Conservation (phyloP, 306 rosid species). For the Fragaria nilgerrensis region DNA sequence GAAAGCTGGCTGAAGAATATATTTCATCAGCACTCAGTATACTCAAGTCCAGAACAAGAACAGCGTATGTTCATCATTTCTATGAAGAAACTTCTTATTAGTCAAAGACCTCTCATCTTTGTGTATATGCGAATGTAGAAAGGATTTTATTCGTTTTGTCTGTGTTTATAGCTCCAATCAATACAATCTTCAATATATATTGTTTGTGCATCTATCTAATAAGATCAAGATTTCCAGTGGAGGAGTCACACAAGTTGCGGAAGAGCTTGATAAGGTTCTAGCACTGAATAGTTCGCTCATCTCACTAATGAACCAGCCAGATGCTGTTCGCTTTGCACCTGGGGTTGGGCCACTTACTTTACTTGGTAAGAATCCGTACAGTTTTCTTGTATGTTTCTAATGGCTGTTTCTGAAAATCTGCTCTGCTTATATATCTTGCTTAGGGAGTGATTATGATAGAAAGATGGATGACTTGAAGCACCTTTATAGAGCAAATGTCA, state of each 20-base stretch:
- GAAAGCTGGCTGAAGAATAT: constrained; percentile 81
- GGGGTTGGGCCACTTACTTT: constrained; percentile 88
- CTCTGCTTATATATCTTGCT: constrained; percentile 32
- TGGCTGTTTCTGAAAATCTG: constrained; percentile 14
- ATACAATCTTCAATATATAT: background rate
- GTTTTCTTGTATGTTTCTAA: constrained; percentile 8
- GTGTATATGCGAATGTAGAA: background rate
- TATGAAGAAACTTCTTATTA: background rate
- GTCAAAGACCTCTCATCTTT: background rate
- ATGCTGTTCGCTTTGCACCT: constrained; percentile 68
- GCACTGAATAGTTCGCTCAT: constrained; percentile 66
- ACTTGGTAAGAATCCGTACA: background rate
- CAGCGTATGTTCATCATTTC: constrained; percentile 52
- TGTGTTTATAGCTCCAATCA: constrained; percentile 8
- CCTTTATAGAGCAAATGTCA: constrained; percentile 59
- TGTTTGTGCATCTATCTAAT: constrained; percentile 36
- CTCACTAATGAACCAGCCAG: constrained; percentile 75
- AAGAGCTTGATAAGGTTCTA: constrained; percentile 66
- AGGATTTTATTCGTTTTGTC: background rate
- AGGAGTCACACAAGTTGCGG: constrained; percentile 58
- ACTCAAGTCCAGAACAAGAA: constrained; percentile 81
- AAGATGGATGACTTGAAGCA: constrained; percentile 84
- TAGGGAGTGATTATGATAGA: constrained; percentile 86
- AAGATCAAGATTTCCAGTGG: constrained; percentile 50
- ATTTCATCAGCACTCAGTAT: constrained; percentile 57